Base-by-base conservation (phyloP, 352 stramenopile species). In the Phytophthora hibernalis region DNA sequence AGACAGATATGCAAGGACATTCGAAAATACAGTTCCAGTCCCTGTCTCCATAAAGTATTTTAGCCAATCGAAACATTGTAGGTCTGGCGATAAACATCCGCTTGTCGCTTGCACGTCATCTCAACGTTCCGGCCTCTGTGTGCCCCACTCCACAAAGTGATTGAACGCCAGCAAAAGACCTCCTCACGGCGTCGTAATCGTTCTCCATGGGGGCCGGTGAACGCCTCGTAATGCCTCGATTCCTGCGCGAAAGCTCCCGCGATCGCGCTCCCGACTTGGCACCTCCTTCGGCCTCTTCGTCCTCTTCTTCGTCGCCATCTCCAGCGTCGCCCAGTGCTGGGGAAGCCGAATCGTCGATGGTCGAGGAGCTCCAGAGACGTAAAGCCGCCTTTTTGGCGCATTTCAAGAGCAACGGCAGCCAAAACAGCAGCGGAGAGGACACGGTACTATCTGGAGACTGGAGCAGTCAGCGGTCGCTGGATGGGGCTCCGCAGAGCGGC, bases 361-460 rank as follows among this genome's bases (percentile, higher is more conserved):
- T 72, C 9, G 75, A 69, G 43, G 70, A 79, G 59, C 49, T 87
- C 21, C 70, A 82, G 63, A 51, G 73, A 43, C 76, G 79, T 44
- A 87, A 87, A 54, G 49, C 76, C 38, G 76, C 79, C 12, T 82
- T 87, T 47, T 38, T 83, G 40, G 60, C 79, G 53, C 79, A 85
- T 48, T 87, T 87, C 50, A 73, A 75, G 54, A 70, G 72, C 66
- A 50, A 54, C 33, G 58, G 62, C 61, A 24, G 44, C 8, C 38
- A 44, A 6, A 22, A 53, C 1, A n/a, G 44, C 16, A 53, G 22
- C 22, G 31, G 47, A 10, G 75, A 77, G 7, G 59, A 60, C 30
- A 55, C 55, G 6, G 33, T 37, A 24, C 26, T 52, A 15, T 48
- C 64, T 2, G 33, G 65, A 2, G 70, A 75, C 15, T 55, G 65